Base-by-base conservation (phyloP, 176 grass and related monocot genomes). In the Panicum miliaceum region DNA sequence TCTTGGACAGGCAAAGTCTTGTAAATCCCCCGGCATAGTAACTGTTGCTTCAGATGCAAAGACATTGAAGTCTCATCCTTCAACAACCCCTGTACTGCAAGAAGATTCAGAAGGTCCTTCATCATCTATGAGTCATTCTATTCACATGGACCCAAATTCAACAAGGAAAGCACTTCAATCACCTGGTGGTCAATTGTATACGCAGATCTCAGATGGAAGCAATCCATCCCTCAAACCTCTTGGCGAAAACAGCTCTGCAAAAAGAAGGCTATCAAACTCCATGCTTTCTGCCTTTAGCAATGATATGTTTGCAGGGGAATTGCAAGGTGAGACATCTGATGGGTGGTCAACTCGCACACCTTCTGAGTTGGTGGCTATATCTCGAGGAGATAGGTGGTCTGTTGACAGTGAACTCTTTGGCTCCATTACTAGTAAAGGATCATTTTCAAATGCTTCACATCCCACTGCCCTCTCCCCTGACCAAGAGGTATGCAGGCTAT, bases 271-370 rank as follows among this genome's bases (percentile, higher is more conserved):
- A 73, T 73, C 66, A 15, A 72, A 15, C 74, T 86, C 87, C 42
- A 84, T 73, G 40, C 80, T 81, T 25, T 84, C 79, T 76, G 3
- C 57, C 26, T 64, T 36, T 59, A 88, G 20, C 26, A 73, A 79
- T 37, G 81, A 84, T 73, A 10, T 42, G 68, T 79, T 57, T 73
- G 18, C 57, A 73, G 86, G 35, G 34, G 8, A 58, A 46, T 78
- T 66, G 43, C 73, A 73, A 54, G 81, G 77, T 81, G 86, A 76
- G 25, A 90, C 91, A 73, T 94, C 91, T 27, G 88, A 94, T 66
- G 79, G 80, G 20, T 92, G 92, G 89, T 97, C 94, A 64, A 90
- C 82, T 74, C 71, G 46, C 79, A 90, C 85, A 70, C 93, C 88
- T 72, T 90, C 91, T 81, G 89, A 94, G 77, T 88, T 88, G 19